Conservation (phyloP, 305 asterid species). For the Solanum hybrid region DNA sequence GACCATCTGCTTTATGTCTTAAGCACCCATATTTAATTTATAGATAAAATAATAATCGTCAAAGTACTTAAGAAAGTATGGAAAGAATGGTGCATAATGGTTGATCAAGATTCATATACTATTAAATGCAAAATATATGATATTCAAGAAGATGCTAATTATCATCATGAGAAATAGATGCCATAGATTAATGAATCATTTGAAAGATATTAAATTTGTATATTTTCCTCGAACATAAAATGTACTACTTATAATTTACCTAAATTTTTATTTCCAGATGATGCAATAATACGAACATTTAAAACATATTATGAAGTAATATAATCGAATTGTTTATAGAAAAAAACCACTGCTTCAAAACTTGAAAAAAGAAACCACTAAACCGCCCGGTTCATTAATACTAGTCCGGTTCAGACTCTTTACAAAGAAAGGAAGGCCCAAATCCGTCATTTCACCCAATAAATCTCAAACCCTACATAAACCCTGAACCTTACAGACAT, state of each 20-base stretch:
- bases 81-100: not conserved
- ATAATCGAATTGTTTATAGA: too few relatives aligned
- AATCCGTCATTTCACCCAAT: not conserved
- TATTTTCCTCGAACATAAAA: not conserved
- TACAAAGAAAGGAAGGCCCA: not conserved
- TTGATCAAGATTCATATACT: not conserved
- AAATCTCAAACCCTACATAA: slow-evolving; percentile 52
- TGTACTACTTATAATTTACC: not conserved
- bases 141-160: not conserved
- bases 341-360: too few relatives aligned
- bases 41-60: not conserved
- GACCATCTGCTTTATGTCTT: not conserved
- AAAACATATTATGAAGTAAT: too few relatives aligned
- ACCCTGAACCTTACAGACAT: slow-evolving; percentile 26
- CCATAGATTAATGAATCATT: not conserved
- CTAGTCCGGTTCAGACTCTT: not conserved
- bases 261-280: not conserved
- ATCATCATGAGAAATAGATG: not conserved
- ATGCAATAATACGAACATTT: not conserved
- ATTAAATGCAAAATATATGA: not conserved
- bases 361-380: not conserved
- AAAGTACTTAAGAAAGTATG: not conserved
- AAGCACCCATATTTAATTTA: not conserved
- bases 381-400: not conserved
- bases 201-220: not conserved